Evolutionary conservation across 1,139 yeast genomes (phyloP).

Genomic region (Blastobotrys aristatus): DNA sequence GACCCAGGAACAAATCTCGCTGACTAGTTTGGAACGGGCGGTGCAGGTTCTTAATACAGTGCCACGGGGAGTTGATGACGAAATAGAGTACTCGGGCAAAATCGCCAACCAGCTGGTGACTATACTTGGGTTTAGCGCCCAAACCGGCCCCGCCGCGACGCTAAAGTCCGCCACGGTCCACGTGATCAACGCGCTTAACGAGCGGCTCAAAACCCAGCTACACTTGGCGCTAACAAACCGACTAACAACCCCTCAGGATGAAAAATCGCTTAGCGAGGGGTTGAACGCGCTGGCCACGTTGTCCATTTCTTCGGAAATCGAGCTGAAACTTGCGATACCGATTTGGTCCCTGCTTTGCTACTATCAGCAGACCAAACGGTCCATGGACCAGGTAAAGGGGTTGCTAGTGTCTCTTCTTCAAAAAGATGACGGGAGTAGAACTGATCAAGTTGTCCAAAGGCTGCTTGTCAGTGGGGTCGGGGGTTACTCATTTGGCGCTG

Average conservation of each 20-base stretch:
- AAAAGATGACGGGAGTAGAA: background rate
- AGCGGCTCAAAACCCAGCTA: constrained; percentile 46
- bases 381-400: constrained; percentile 33
- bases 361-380: constrained; percentile 38
- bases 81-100: constrained; percentile 47
- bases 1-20: constrained; percentile 62
- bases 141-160: constrained; percentile 23
- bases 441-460: constrained; percentile 1
- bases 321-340: constrained; percentile 35
- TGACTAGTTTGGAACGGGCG: constrained; percentile 58
- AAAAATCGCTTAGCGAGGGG: constrained; percentile 52
- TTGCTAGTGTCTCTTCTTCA: constrained; percentile 16
- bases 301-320: constrained; percentile 38
- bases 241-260: constrained; percentile 32
- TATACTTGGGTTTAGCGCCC: constrained; percentile 34
- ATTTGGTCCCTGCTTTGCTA: constrained; percentile 63
- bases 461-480: constrained; percentile 12
- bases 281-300: constrained; percentile 64
- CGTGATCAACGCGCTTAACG: constrained; percentile 50
- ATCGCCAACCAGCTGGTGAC: constrained; percentile 58
- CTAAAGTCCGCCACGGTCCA: constrained; percentile 54
- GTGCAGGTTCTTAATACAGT: constrained; percentile 56
- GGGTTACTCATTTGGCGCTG: constrained; percentile 37
- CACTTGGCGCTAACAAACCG: constrained; percentile 28
- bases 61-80: constrained; percentile 47